These are phyloP conservation scores for Fomitopsis palustris DNA, from an alignment of 1,284 basidiomycete species.

Conservation along the genomic window DNA sequence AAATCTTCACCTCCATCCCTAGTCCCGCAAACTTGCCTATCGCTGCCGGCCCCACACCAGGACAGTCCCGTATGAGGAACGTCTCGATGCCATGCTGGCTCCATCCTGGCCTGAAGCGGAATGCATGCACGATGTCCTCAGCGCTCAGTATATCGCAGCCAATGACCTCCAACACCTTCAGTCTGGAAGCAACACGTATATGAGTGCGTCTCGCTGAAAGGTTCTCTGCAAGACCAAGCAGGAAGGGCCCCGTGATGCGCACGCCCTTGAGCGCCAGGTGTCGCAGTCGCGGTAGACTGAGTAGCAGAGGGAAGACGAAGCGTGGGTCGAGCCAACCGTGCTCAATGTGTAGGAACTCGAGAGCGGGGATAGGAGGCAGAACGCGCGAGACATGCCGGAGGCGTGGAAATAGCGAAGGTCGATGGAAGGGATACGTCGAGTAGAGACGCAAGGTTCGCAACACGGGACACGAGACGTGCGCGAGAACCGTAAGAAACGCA, in stretches of 20 bases:
- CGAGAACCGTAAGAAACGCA: constrained; percentile 22
- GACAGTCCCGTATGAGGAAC: neutral
- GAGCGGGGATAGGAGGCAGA: constrained; percentile 22
- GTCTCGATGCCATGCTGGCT: neutral
- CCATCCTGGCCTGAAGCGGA: constrained; percentile 13
- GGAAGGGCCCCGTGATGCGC: constrained; percentile 20
- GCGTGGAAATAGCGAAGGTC: constrained; percentile 17
- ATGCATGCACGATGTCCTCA: constrained; percentile 21
- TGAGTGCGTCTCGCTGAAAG: constrained; percentile 13
- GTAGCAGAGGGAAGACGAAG: constrained; percentile 24
- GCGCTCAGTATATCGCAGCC: constrained; percentile 20
- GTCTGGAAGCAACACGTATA: constrained; percentile 10
- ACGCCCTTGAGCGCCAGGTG: constrained; percentile 25
- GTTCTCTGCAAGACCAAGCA: constrained; percentile 15
- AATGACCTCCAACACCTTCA: constrained; percentile 24
- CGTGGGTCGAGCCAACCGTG: constrained; percentile 27
- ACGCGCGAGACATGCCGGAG: constrained; percentile 25
- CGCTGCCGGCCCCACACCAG: neutral
- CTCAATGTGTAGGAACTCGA: constrained; percentile 23
- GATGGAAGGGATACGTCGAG: constrained; percentile 9
- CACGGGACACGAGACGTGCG: constrained; percentile 20
- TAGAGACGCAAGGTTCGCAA: constrained; percentile 22
- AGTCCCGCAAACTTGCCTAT: neutral
- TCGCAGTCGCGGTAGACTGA: constrained; percentile 19
- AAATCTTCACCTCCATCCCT: neutral